Evolutionary conservation across 192 early-diverging fungal species (phyloP).

Genomic region (Coemansia sp.): DNA sequence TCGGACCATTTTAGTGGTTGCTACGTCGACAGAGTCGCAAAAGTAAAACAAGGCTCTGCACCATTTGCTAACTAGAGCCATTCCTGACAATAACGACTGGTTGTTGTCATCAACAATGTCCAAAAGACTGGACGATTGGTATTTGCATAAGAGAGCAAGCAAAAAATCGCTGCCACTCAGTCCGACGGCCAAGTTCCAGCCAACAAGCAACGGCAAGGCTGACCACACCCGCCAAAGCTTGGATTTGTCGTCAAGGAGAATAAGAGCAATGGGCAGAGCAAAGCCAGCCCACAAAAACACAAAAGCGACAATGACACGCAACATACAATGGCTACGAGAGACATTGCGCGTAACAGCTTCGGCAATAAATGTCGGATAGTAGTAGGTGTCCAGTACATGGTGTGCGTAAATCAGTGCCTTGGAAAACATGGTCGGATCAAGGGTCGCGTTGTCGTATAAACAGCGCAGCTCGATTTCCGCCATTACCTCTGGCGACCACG

Average conservation of each 20-base stretch:
- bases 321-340: constrained; percentile 43
- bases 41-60: constrained; percentile 34
- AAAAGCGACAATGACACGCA: constrained; percentile 42
- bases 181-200: constrained; percentile 48
- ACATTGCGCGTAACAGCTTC: constrained; percentile 46
- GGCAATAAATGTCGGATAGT: constrained; percentile 43
- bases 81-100: background rate
- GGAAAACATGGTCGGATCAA: constrained; percentile 34
- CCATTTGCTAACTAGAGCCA: constrained; percentile 23
- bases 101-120: background rate
- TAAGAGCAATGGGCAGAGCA: constrained; percentile 39
- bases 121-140: constrained; percentile 25
- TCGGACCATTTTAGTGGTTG: constrained; percentile 42
- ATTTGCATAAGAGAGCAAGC: constrained; percentile 35
- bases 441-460: constrained; percentile 31
- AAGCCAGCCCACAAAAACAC: constrained; percentile 47
- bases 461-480: constrained; percentile 47
- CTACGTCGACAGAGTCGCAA: constrained; percentile 34
- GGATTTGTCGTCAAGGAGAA: constrained; percentile 37
- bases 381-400: constrained; percentile 43
- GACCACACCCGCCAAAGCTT: constrained; percentile 34
- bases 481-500: constrained; percentile 45
- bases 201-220: constrained; percentile 32
- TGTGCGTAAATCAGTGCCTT: constrained; percentile 41
- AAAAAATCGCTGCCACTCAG: constrained; percentile 48